Percentiles rank a stretch among this genome's conserved stretches.
Conservation (phyloP, 345 rosid genomes). For the Rhodamnia rubescens region DNA sequence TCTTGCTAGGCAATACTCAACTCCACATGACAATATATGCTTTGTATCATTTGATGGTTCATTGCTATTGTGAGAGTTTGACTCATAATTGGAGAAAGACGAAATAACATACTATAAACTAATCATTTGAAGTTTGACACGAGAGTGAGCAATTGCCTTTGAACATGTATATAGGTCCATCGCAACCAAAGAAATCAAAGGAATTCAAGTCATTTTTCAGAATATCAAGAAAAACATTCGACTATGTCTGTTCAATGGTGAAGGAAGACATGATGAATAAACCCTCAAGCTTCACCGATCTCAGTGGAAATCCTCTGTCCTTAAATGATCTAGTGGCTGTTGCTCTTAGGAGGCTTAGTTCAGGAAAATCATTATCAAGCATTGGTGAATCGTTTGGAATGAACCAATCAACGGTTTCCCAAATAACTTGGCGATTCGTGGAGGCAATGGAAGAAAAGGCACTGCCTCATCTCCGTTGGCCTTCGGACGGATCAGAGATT, state of each 20-base stretch:
- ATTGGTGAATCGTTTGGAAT: slow-evolving; percentile 45
- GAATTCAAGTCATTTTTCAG: slow-evolving; percentile 29
- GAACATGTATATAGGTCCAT: background rate
- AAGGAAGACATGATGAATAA: slow-evolving; percentile 35
- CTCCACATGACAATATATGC: background rate
- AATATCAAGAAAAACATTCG: slow-evolving; percentile 36
- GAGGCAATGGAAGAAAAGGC: slow-evolving; percentile 57
- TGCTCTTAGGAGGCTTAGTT: slow-evolving; percentile 49
- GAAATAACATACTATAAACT: background rate
- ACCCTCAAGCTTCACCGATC: slow-evolving; percentile 20
- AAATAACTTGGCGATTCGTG: slow-evolving; percentile 62
- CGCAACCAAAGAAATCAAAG: background rate
- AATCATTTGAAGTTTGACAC: background rate
- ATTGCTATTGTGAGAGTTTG: background rate
- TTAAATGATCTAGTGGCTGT: slow-evolving; percentile 48
- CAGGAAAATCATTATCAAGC: slow-evolving; percentile 38
- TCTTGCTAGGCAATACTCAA: background rate
- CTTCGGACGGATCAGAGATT: slow-evolving; percentile 39
- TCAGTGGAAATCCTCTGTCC: slow-evolving; percentile 35
- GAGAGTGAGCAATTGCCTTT: background rate
- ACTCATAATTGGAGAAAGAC: background rate
- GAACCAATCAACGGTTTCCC: slow-evolving; percentile 56
- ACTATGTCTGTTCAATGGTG: slow-evolving; percentile 51
- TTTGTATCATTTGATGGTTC: background rate
- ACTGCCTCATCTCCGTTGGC: slow-evolving; percentile 49